Conservation (phyloP, 1,139 yeast genomes). For the Debaryomyces fabryi region DNA sequence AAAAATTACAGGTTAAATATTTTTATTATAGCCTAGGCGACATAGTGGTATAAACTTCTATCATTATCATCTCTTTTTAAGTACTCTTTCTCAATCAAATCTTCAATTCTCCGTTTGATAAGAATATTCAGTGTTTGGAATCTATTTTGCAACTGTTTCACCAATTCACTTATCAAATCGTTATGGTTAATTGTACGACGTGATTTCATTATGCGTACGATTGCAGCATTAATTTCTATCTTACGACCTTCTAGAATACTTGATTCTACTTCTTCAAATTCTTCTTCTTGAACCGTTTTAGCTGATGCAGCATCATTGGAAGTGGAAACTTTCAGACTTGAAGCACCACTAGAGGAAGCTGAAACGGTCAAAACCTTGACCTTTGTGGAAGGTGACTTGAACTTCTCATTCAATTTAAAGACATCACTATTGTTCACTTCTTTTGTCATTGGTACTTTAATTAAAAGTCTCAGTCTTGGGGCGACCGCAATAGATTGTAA, state of each 20-base stretch:
- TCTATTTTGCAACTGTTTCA: conserved; percentile 61
- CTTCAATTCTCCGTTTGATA: conserved; percentile 80
- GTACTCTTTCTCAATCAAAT: conserved; percentile 81
- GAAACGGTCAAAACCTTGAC: conserved; percentile 79
- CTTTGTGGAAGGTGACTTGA: conserved; percentile 69
- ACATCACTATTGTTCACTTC: conserved; percentile 66
- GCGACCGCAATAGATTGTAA: conserved; percentile 86
- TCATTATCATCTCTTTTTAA: conserved; percentile 70
- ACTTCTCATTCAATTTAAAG: conserved; percentile 70
- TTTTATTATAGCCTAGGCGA: conserved; percentile 44
- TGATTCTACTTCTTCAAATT: conserved; percentile 36
- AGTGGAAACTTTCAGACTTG: conserved; percentile 16
- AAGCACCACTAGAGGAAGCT: conserved; percentile 32
- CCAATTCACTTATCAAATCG: conserved; percentile 66
- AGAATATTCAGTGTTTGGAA: conserved; percentile 70
- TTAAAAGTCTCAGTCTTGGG: conserved; percentile 72
- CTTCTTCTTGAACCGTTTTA: conserved; percentile 44
- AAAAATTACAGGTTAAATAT: conserved; percentile 4
- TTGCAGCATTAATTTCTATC: conserved; percentile 80
- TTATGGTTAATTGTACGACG: conserved; percentile 64
- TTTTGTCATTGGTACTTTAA: conserved; percentile 74
- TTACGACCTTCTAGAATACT: conserved; percentile 48
- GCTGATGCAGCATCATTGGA: conserved; percentile 37
- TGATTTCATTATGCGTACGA: conserved; percentile 85
- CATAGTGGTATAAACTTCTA: conserved; percentile 66